Conservation (phyloP, 176 grass and related monocot genomes). For the Eragrostis nindensis region DNA sequence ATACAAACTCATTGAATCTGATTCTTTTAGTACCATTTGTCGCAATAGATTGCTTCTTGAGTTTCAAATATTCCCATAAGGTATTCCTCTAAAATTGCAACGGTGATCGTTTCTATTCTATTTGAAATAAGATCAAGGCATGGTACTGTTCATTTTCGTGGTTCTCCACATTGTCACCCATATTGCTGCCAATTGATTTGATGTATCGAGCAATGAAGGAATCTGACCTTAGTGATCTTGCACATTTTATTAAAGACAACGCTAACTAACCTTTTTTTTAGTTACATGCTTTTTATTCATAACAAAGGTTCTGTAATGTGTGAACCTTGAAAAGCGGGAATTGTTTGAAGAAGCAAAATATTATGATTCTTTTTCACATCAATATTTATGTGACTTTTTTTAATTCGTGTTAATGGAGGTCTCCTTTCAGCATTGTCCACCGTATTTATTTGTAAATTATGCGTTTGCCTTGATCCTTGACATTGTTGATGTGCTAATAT, state of each 20-base stretch:
- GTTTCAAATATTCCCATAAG: background rate
- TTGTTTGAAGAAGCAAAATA: background rate
- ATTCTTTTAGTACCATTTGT: background rate
- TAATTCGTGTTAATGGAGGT: background rate
- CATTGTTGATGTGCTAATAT: background rate
- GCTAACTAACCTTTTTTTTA: background rate
- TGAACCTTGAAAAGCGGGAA: background rate
- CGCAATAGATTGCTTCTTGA: background rate
- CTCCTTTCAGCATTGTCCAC: background rate
- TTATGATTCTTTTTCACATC: background rate
- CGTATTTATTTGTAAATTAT: slow-evolving; percentile 9
- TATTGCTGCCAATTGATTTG: background rate
- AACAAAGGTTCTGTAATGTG: too few species aligned
- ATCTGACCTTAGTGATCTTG: background rate
- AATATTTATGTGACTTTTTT: background rate
- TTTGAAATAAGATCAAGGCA: background rate
- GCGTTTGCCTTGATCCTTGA: background rate
- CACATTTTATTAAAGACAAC: background rate
- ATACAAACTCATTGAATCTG: background rate
- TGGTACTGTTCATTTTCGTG: slow-evolving; percentile 1
- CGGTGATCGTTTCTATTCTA: background rate
- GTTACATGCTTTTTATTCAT: background rate
- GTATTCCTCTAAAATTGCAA: background rate
- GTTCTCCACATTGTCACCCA: background rate
- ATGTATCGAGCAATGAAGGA: background rate